phyloP scores from a whole-genome alignment of 1,284 basidiomycete genomes.

The Testicularia cyperi region DNA sequence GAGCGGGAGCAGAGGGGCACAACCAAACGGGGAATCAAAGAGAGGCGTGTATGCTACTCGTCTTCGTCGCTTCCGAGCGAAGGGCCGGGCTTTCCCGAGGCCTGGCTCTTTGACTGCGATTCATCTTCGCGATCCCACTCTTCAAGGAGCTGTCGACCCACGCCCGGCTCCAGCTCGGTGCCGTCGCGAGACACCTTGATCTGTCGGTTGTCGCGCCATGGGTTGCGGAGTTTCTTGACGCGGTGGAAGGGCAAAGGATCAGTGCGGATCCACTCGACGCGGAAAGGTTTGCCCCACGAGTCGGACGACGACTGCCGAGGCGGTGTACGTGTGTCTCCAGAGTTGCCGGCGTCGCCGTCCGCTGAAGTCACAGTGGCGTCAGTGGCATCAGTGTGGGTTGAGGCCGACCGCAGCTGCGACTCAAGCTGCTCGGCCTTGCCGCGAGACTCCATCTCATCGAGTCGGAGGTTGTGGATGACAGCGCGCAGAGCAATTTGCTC shows the following conservation, averaged over 20 bases:
- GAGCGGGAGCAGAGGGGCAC: neutral
- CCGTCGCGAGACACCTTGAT: conserved; percentile 85
- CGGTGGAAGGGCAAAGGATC: conserved; percentile 74
- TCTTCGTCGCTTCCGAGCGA: conserved; percentile 27
- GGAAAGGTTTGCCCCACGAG: conserved; percentile 66
- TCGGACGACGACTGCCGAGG: conserved; percentile 27
- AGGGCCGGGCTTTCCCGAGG: neutral
- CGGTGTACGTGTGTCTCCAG: conserved; percentile 14
- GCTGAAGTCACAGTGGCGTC: conserved; percentile 5
- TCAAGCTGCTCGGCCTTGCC: conserved; percentile 42
- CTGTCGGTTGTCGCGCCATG: conserved; percentile 88
- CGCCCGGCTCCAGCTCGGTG: conserved; percentile 82
- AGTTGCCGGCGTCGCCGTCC: conserved; percentile 1
- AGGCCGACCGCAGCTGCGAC: conserved; percentile 27
- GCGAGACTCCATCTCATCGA: conserved; percentile 44
- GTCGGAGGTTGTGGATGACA: conserved; percentile 52
- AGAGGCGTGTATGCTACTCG: conserved; percentile 3
- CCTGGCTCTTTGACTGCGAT: too few species aligned
- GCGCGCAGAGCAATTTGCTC: conserved; percentile 62
- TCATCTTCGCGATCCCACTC: conserved; percentile 68
- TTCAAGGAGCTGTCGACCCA: conserved; percentile 72
- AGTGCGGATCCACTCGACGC: conserved; percentile 79
- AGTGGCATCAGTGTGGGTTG: conserved; percentile 27
- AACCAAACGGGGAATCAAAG: neutral
- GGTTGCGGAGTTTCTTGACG: conserved; percentile 79